Evolutionary conservation across 306 rosid genomes (phyloP), one percentile per base, ranked within the genome.

Genomic region (Alnus rubra): DNA sequence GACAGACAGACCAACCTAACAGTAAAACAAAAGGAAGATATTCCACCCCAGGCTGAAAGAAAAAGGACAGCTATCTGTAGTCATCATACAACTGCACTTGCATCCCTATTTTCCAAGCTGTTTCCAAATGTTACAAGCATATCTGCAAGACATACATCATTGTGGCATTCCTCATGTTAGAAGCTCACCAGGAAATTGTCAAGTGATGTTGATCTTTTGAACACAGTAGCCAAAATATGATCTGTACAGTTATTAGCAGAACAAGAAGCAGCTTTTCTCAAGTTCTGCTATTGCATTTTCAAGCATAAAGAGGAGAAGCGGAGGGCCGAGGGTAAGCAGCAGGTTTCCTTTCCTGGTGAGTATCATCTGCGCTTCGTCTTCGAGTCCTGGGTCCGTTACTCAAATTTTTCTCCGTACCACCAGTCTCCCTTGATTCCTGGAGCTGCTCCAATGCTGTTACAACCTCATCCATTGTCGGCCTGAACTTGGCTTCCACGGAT

Each of bases 251-350:
- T 80, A 52, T 79, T 11, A 54, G 71, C 12, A 42, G 49, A 70
- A 62, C 4, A 18, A 45, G 7, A 7, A 37, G 72, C 33, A n/a
- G 51, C 48, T 15, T 77, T 62, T 62, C 49, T 50, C 39, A 45
- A 73, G 69, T 50, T 76, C 79, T 68, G 37, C 33, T 39, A 49
- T 62, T 65, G 71, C 52, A 45, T 31, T 74, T 52, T 85, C 82
- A 86, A 19, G 87, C 69, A 71, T 89, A 83, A 13, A 84, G 89
- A 1, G 92, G 79, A 15, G 94, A 86, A 67, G 86, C 80, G 18
- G 90, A 84, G 3, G 93, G 91, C 50, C 88, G 82, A 55, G 98
- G 98, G 82, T 91, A 93, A 52, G 90, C 62, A 28, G 60, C 75
- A 12, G 75, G 55, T 18, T 2, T 71, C 45, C 23, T 71, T 51